Evolutionary conservation across 2,329 filamentous ascomycete species (phyloP).

Genomic region (Sporothrix luriei): DNA sequence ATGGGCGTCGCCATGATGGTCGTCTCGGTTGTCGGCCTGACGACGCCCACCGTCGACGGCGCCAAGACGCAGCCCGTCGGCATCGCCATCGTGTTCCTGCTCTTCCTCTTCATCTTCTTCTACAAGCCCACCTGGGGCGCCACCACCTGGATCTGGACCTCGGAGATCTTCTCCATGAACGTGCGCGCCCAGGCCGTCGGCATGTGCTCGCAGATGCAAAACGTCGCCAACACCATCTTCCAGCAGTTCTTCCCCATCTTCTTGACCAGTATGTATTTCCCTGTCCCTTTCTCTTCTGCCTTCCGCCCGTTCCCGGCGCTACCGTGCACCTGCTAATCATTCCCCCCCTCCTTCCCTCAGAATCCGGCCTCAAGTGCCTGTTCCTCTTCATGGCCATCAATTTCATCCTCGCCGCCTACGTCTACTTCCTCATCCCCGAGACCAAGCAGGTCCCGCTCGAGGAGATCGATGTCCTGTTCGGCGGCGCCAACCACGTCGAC

Average conservation of each 20-base stretch:
- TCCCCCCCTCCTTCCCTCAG: conserved; percentile 6
- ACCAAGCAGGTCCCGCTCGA: conserved; percentile 54
- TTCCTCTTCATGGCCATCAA: conserved; percentile 51
- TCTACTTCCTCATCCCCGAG: conserved; percentile 53
- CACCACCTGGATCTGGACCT: conserved; percentile 69
- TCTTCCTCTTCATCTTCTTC: conserved; percentile 65
- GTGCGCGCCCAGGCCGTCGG: conserved; percentile 70
- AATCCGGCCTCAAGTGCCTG: conserved; percentile 46
- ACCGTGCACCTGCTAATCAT: background rate
- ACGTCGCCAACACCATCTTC: conserved; percentile 66
- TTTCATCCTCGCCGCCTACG: conserved; percentile 49
- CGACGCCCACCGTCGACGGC: conserved; percentile 55
- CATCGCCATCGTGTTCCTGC: conserved; percentile 64
- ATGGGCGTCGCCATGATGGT: conserved; percentile 73
- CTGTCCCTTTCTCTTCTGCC: no score
- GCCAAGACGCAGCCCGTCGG: conserved; percentile 61
- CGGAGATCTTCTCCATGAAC: conserved; percentile 69
- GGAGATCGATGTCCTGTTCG: conserved; percentile 60
- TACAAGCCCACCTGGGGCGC: conserved; percentile 69
- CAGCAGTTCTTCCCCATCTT: conserved; percentile 70
- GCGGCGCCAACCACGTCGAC: conserved; percentile 59
- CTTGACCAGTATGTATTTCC: conserved; percentile 50
- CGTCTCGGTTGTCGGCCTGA: conserved; percentile 50
- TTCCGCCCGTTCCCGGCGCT: background rate
- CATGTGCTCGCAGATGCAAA: conserved; percentile 61